A percentile compares a stretch with the other conserved stretches of the same genome.
These are phyloP conservation scores for Angomonas deanei DNA, from an alignment of 208 protist species.

Conservation along the genomic window DNA sequence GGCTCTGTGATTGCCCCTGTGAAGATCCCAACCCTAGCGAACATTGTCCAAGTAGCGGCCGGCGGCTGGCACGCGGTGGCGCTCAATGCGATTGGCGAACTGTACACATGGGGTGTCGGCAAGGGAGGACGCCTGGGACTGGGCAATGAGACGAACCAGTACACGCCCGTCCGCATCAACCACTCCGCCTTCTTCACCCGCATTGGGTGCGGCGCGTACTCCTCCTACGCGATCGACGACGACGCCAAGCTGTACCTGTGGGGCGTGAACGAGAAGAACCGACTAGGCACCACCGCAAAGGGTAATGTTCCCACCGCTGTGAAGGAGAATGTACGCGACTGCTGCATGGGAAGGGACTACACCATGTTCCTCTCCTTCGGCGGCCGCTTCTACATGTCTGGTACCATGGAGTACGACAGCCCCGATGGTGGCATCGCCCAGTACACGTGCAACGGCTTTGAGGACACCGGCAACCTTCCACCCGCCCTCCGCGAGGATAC, in stretches of 20 bases:
- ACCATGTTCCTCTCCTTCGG: slow-evolving; percentile 48
- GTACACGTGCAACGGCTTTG: slow-evolving; percentile 41
- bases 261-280: slow-evolving; percentile 61
- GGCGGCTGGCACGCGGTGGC: slow-evolving; percentile 73
- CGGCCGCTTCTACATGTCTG: slow-evolving; percentile 48
- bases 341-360: slow-evolving; percentile 56
- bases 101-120: slow-evolving; percentile 73
- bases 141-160: slow-evolving; percentile 29
- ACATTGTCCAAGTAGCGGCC: slow-evolving; percentile 62
- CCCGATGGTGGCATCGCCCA: background rate
- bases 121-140: slow-evolving; percentile 53
- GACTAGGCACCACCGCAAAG: slow-evolving; percentile 26
- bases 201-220: slow-evolving; percentile 70
- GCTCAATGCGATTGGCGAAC: slow-evolving; percentile 66
- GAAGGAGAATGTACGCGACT: slow-evolving; percentile 64
- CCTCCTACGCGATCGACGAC: slow-evolving; percentile 63
- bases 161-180: slow-evolving; percentile 37
- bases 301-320: slow-evolving; percentile 36
- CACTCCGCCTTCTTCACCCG: slow-evolving; percentile 42
- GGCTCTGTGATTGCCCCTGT: slow-evolving; percentile 51
- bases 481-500: slow-evolving; percentile 21
- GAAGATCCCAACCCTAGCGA: slow-evolving; percentile 32
- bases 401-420: slow-evolving; percentile 46
- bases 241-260: slow-evolving; percentile 61
- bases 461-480: slow-evolving; percentile 49